Evolutionary conservation across 1,284 basidiomycete genomes (phyloP).

Genomic region (Ustilago crameri): DNA sequence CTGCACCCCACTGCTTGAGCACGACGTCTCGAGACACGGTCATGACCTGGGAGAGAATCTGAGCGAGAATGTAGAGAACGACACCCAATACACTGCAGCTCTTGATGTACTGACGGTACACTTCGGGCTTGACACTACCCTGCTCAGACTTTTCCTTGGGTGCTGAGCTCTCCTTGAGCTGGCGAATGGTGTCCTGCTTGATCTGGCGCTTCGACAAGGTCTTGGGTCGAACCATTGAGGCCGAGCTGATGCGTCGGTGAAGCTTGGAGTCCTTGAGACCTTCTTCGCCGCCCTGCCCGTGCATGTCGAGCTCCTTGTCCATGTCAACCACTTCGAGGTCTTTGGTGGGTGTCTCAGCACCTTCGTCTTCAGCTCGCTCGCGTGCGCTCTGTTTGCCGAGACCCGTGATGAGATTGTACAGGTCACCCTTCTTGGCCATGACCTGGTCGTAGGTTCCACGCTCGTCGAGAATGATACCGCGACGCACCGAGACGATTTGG

Average conservation of each 20-base stretch:
- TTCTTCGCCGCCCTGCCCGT: conserved; percentile 49
- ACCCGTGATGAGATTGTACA: conserved; percentile 71
- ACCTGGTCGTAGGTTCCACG: conserved; percentile 76
- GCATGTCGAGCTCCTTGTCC: conserved; percentile 46
- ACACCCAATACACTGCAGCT: conserved; percentile 57
- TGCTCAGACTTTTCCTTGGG: conserved; percentile 62
- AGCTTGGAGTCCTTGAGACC: conserved; percentile 50
- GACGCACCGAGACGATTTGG: conserved; percentile 79
- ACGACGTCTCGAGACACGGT: conserved; percentile 62
- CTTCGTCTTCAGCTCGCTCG: conserved; percentile 43
- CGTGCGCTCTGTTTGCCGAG: conserved; percentile 67
- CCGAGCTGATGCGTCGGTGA: conserved; percentile 53
- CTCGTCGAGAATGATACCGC: conserved; percentile 75
- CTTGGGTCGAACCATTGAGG: conserved; percentile 56
- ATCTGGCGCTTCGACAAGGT: conserved; percentile 54
- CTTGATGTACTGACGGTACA: conserved; percentile 62
- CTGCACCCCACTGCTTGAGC: conserved; percentile 65
- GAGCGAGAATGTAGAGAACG: conserved; percentile 55
- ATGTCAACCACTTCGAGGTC: conserved; percentile 45
- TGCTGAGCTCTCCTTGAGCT: conserved; percentile 60
- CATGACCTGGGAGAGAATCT: conserved; percentile 59
- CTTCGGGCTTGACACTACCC: conserved; percentile 61
- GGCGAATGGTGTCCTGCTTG: conserved; percentile 61
- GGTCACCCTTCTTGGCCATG: conserved; percentile 72
- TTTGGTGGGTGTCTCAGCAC: conserved; percentile 30